A percentile compares a stretch with the other conserved stretches of the same genome.
These are phyloP conservation scores for Syncephalis plumigaleata DNA, from an alignment of 371 early-diverging fungal genomes.

Conservation along the genomic window DNA sequence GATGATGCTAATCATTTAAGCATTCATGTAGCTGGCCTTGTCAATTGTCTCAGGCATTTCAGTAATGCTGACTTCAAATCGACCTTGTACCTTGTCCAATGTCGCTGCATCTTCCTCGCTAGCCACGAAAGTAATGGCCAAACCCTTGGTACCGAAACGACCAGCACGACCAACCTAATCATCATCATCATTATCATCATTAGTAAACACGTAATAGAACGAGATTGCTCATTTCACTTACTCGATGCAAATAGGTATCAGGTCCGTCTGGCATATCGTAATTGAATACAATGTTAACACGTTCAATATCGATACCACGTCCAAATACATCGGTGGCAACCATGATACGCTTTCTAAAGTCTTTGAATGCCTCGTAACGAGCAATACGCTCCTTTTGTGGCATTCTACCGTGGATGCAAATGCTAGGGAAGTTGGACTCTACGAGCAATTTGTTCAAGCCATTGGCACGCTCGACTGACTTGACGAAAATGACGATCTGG, in stretches of 20 bases:
- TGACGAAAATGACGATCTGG: slow-evolving; percentile 96
- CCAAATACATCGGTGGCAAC: slow-evolving; percentile 98
- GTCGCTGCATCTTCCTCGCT: slow-evolving; percentile 67
- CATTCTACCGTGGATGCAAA: slow-evolving; percentile 85
- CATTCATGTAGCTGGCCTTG: slow-evolving; percentile 43
- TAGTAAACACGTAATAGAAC: too few relatives aligned
- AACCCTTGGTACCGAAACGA: slow-evolving; percentile 98
- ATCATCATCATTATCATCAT: background rate
- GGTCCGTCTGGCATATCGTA: slow-evolving; percentile 95
- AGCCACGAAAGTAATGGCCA: slow-evolving; percentile 94
- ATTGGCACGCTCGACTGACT: slow-evolving; percentile 74
- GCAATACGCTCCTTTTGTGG: slow-evolving; percentile 78
- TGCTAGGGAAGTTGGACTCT: slow-evolving; percentile 86
- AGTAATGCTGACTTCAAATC: slow-evolving; percentile 90
- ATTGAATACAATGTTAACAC: slow-evolving; percentile 98
- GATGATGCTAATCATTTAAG: slow-evolving; percentile 1
- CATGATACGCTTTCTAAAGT: slow-evolving; percentile 85
- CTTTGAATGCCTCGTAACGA: slow-evolving; percentile 92
- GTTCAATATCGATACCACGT: slow-evolving; percentile 97
- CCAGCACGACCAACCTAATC: slow-evolving; percentile 92
- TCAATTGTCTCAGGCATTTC: slow-evolving; percentile 80
- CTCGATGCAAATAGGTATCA: slow-evolving; percentile 92
- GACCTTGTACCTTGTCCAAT: slow-evolving; percentile 81
- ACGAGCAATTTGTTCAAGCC: slow-evolving; percentile 73
- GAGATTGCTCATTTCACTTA: slow-evolving; percentile 10